A percentile compares a stretch with the other conserved stretches of the same genome.
Evolutionary conservation across 345 rosid species (phyloP).

Genomic region (Camelina laxa): DNA sequence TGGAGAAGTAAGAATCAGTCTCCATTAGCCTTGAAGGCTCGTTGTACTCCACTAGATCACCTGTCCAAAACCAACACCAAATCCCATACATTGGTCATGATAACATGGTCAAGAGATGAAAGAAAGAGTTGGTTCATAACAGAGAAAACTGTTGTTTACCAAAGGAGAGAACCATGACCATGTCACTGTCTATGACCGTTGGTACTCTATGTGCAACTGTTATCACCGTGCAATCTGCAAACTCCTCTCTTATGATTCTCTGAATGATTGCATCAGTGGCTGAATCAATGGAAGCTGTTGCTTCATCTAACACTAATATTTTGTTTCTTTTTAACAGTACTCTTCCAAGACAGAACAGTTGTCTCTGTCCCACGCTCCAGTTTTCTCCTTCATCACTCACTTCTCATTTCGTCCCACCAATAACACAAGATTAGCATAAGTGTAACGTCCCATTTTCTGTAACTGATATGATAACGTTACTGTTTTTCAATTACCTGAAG

Average conservation of each 20-base stretch:
- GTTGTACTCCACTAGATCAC: conserved; percentile 64
- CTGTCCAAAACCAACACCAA: conserved; percentile 35
- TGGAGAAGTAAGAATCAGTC: conserved; percentile 69
- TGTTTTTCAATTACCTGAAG: conserved; percentile 49
- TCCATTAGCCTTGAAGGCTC: conserved; percentile 55
- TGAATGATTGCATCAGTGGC: conserved; percentile 74
- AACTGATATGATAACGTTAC: background rate
- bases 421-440: conserved; percentile 6
- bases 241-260: conserved; percentile 68
- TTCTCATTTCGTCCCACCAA: conserved; percentile 26
- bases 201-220: conserved; percentile 84
- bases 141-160: conserved; percentile 45
- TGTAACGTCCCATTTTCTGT: background rate
- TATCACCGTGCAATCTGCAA: conserved; percentile 66
- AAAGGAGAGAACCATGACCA: conserved; percentile 84
- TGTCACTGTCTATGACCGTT: conserved; percentile 73
- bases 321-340: conserved; percentile 66
- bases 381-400: conserved; percentile 87
- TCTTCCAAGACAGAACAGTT: conserved; percentile 78
- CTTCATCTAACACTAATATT: conserved; percentile 72
- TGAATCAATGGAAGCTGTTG: conserved; percentile 75
- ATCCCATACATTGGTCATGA: background rate
- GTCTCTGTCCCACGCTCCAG: conserved; percentile 84
- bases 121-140: background rate
- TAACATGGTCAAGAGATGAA: background rate